Evolutionary conservation across 192 early-diverging fungal species (phyloP).

Genomic region (Entomortierella beljakovae): DNA sequence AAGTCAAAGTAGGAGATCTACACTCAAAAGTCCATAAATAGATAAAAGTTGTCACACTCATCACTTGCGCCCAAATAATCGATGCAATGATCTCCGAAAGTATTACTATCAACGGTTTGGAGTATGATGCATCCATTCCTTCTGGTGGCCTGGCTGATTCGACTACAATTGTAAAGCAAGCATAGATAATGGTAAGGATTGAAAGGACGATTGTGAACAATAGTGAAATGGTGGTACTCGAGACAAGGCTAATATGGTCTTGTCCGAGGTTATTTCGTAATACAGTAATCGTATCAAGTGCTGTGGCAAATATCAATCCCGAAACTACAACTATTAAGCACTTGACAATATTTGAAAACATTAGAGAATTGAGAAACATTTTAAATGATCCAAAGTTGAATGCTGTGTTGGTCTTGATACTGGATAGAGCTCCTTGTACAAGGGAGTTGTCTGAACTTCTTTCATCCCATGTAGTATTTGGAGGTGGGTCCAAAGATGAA

Average conservation of each 20-base stretch:
- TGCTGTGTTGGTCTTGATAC: slow-evolving; percentile 23
- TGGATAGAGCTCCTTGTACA: slow-evolving; percentile 5
- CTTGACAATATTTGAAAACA: slow-evolving; percentile 42
- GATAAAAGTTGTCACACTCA: slow-evolving; percentile 39
- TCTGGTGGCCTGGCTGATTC: slow-evolving; percentile 30
- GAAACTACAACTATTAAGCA: slow-evolving; percentile 14
- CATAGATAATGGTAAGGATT: slow-evolving; percentile 26
- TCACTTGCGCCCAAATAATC: slow-evolving; percentile 37
- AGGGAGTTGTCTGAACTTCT: neutral
- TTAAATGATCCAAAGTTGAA: slow-evolving; percentile 25
- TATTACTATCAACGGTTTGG: slow-evolving; percentile 37
- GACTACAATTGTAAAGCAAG: slow-evolving; percentile 31
- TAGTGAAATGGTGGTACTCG: slow-evolving; percentile 16
- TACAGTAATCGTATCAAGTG: slow-evolving; percentile 13
- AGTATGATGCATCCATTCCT: slow-evolving; percentile 21
- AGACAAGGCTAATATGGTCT: neutral
- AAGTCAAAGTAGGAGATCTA: too few species aligned
- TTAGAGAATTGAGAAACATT: slow-evolving; percentile 28
- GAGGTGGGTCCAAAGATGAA: slow-evolving; percentile 21
- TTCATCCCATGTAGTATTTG: slow-evolving; percentile 25
- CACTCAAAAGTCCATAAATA: slow-evolving; percentile 39
- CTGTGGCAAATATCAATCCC: slow-evolving; percentile 14
- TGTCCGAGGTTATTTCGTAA: neutral
- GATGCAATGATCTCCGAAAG: slow-evolving; percentile 40
- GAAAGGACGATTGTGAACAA: slow-evolving; percentile 22